Percentiles rank a stretch among this genome's conserved stretches.
phyloP scores from a whole-genome alignment of 495 filamentous ascomycete species.

The Penicillium coprophilum region DNA sequence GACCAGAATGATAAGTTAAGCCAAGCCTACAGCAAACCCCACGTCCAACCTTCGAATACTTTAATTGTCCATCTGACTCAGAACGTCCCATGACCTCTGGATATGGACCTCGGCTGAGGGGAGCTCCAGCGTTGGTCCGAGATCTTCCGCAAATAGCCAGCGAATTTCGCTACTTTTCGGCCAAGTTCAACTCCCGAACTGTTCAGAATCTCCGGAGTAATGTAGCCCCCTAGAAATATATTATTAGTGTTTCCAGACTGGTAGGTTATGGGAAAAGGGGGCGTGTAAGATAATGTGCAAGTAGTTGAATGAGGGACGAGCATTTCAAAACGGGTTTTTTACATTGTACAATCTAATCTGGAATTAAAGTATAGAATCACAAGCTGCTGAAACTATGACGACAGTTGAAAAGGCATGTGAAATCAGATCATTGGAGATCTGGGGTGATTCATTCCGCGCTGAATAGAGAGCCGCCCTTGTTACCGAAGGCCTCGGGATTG shows the following conservation, averaged over 20 bases:
- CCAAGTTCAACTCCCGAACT: constrained; percentile 5
- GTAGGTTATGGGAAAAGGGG: too few species aligned
- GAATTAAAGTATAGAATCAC: constrained; percentile 8
- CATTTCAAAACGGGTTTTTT: neutral
- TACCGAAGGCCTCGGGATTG: constrained; percentile 38
- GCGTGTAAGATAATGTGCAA: neutral
- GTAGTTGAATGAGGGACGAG: neutral
- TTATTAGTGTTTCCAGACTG: neutral
- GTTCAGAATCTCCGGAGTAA: constrained; percentile 16
- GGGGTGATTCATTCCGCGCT: constrained; percentile 7
- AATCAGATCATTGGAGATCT: constrained; percentile 24
- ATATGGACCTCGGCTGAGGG: constrained; percentile 36
- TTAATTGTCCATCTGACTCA: constrained; percentile 15
- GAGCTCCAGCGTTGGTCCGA: constrained; percentile 28
- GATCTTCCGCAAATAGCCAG: constrained; percentile 26
- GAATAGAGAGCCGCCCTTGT: constrained; percentile 24
- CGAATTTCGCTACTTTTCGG: constrained; percentile 17
- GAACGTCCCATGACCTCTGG: constrained; percentile 10
- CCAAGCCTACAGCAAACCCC: neutral
- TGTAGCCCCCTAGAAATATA: constrained; percentile 1
- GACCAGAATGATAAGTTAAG: neutral
- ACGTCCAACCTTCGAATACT: neutral
- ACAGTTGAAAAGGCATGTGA: constrained; percentile 25
- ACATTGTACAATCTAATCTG: neutral
- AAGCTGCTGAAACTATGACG: constrained; percentile 22